Conservation (phyloP, 2,329 filamentous ascomycete species). For the Exserohilum turcica region DNA sequence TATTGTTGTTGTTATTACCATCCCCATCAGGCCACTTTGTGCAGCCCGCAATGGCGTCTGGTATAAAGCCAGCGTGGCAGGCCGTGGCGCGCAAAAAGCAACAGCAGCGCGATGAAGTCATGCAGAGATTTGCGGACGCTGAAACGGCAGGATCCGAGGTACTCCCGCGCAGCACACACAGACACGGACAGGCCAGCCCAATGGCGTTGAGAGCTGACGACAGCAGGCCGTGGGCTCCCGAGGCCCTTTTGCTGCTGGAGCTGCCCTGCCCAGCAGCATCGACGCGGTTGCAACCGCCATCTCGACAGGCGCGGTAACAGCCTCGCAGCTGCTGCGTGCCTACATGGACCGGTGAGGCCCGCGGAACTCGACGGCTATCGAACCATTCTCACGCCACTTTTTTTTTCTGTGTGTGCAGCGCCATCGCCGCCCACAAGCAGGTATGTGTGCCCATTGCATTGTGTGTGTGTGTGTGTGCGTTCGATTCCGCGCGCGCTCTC, state of each 20-base stretch:
- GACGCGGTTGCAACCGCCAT: constrained; percentile 30
- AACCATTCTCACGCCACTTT: constrained; percentile 45
- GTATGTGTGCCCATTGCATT: too few species aligned
- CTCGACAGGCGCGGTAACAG: constrained; percentile 35
- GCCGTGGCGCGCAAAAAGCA: constrained; percentile 35
- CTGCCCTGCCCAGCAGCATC: constrained; percentile 24
- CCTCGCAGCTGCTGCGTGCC: constrained; percentile 34
- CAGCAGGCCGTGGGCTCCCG: constrained; percentile 19
- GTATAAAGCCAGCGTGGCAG: constrained; percentile 33
- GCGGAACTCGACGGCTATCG: constrained; percentile 19
- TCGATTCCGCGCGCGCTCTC: too few species aligned
- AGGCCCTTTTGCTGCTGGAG: constrained; percentile 4
- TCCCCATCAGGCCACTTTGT: too few species aligned
- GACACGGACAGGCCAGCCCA: background rate
- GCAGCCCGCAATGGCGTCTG: constrained; percentile 23
- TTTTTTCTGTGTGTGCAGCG: constrained; percentile 29
- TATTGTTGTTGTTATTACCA: too few species aligned
- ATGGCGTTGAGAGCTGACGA: constrained; percentile 12
- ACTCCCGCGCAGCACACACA: too few species aligned
- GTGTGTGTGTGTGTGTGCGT: too few species aligned
- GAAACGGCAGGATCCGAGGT: constrained; percentile 11
- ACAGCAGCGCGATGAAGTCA: constrained; percentile 31
- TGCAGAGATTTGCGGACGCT: constrained; percentile 25
- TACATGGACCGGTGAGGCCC: constrained; percentile 39
- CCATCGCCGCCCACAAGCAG: constrained; percentile 36